phyloP scores from a whole-genome alignment of 2,329 filamentous ascomycete species.

The Fonsecaea pugnacius region DNA sequence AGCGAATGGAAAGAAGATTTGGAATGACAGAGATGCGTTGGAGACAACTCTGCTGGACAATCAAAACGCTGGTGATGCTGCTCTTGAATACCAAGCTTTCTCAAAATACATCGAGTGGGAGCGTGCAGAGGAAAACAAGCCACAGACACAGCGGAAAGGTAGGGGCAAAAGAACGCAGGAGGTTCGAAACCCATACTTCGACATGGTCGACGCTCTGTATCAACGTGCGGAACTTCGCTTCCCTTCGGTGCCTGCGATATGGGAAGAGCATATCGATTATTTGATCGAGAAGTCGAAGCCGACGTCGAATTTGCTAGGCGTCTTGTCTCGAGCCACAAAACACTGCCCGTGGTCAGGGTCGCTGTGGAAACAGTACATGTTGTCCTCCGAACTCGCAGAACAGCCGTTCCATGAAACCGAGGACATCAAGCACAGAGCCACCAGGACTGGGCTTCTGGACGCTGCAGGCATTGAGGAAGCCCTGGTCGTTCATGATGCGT shows the following conservation, averaged over 20 bases:
- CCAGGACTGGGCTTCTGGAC: slow-evolving; percentile 81
- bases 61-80: slow-evolving; percentile 56
- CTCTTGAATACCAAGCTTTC: slow-evolving; percentile 58
- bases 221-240: slow-evolving; percentile 77
- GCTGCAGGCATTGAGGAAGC: slow-evolving; percentile 84
- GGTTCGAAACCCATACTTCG: slow-evolving; percentile 53
- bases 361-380: slow-evolving; percentile 86
- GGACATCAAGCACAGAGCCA: slow-evolving; percentile 88
- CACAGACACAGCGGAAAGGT: slow-evolving; percentile 50
- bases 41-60: slow-evolving; percentile 60
- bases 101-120: slow-evolving; percentile 86
- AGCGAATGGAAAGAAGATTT: slow-evolving; percentile 59
- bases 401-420: slow-evolving; percentile 80
- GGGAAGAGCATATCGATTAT: slow-evolving; percentile 83
- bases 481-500: slow-evolving; percentile 87
- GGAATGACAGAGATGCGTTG: slow-evolving; percentile 57
- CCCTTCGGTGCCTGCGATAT: slow-evolving; percentile 72
- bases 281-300: slow-evolving; percentile 59
- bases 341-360: slow-evolving; percentile 93
- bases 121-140: slow-evolving; percentile 60
- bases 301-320: slow-evolving; percentile 62
- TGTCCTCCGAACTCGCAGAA: slow-evolving; percentile 79
- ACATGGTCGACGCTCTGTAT: slow-evolving; percentile 67
- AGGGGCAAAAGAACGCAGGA: slow-evolving; percentile 27
- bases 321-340: slow-evolving; percentile 78